Conservation (phyloP, 805 yeast species). For the Ogataea dorogensis region DNA sequence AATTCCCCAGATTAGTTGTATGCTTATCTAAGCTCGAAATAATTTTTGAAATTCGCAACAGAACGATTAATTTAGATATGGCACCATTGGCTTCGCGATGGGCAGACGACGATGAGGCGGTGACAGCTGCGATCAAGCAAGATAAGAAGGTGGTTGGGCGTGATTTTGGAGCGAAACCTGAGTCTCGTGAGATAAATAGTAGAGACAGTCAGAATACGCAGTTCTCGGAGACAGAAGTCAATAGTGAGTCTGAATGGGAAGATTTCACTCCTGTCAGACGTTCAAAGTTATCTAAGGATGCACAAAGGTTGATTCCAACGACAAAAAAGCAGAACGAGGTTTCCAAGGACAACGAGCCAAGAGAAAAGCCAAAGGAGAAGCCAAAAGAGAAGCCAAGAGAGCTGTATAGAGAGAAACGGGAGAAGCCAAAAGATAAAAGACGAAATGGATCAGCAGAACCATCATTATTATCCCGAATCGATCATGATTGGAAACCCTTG, state of each 20-base stretch:
- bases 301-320: conserved; percentile 19
- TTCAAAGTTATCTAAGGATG: conserved; percentile 14
- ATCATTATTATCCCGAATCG: conserved; percentile 9
- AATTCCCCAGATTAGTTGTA: conserved; percentile 7
- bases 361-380: conserved; percentile 1
- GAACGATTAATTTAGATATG: conserved; percentile 4
- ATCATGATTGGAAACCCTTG: conserved; percentile 9
- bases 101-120: conserved; percentile 32
- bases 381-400: conserved; percentile 7
- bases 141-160: conserved; percentile 10
- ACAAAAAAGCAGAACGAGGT: neutral
- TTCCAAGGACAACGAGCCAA: neutral
- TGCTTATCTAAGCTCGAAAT: conserved; percentile 15
- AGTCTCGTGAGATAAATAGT: conserved; percentile 2
- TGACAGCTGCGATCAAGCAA: conserved; percentile 24
- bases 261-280: conserved; percentile 11
- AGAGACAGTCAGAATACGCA: conserved; percentile 8
- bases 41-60: conserved; percentile 2
- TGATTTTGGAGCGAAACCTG: neutral
- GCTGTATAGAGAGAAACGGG: conserved; percentile 1
- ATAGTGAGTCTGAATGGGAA: conserved; percentile 9
- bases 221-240: conserved; percentile 2
- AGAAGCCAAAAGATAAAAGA: neutral
- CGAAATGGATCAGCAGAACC: neutral
- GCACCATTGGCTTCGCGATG: conserved; percentile 30